phyloP scores from a whole-genome alignment of 1,284 basidiomycete species.

The Cutaneotrichosporon sp. region DNA sequence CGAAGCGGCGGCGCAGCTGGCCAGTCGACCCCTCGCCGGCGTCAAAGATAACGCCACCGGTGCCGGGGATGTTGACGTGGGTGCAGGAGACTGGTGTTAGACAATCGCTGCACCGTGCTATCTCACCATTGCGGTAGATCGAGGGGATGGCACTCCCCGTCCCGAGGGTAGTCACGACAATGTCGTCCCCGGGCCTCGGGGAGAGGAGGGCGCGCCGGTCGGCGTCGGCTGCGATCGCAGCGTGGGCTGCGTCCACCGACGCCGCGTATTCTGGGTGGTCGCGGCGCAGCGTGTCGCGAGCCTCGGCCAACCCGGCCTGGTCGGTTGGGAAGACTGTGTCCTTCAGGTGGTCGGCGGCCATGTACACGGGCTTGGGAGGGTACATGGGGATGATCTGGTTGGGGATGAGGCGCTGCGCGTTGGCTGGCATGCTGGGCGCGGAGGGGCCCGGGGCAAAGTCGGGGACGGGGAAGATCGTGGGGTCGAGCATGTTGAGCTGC shows the following conservation, averaged over 20 bases:
- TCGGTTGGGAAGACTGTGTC: conserved; percentile 35
- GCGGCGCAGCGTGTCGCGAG: conserved; percentile 15
- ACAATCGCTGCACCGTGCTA: not conserved
- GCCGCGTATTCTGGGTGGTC: conserved; percentile 29
- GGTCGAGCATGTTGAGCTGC: conserved; percentile 70
- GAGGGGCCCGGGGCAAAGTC: not conserved
- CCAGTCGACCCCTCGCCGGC: conserved; percentile 90
- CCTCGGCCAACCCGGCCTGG: conserved; percentile 26
- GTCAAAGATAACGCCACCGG: conserved; percentile 79
- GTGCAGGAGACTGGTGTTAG: conserved; percentile 65
- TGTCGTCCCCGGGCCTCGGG: conserved; percentile 61
- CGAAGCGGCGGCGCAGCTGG: conserved; percentile 78
- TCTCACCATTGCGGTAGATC: conserved; percentile 68
- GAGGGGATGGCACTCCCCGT: conserved; percentile 85
- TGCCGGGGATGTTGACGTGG: conserved; percentile 66
- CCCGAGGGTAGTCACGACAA: conserved; percentile 76
- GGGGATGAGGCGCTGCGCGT: conserved; percentile 54
- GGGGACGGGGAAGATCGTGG: conserved; percentile 71
- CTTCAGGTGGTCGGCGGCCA: conserved; percentile 25
- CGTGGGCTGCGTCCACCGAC: conserved; percentile 29
- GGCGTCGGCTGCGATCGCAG: conserved; percentile 23
- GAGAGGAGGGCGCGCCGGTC: not conserved
- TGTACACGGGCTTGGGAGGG: conserved; percentile 28
- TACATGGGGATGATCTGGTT: conserved; percentile 38
- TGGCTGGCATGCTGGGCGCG: conserved; percentile 56